These are phyloP conservation scores for Leccinum huronense DNA, from an alignment of 1,284 basidiomycete species.

Conservation along the genomic window DNA sequence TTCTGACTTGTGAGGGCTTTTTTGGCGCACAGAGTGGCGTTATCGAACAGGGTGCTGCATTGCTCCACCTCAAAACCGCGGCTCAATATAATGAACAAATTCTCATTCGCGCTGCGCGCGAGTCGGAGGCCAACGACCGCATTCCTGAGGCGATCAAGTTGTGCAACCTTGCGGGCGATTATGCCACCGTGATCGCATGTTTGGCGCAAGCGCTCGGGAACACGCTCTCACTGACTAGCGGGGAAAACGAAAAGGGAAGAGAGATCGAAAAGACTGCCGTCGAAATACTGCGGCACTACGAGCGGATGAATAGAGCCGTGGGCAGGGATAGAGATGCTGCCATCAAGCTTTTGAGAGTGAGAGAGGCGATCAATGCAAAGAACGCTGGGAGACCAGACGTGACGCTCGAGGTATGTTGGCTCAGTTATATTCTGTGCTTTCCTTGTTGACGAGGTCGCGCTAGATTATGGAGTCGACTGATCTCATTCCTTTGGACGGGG, in stretches of 20 bases:
- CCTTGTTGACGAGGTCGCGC: constrained; percentile 1
- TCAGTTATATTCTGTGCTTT: constrained; percentile 5
- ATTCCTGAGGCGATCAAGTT: constrained; percentile 92
- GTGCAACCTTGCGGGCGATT: constrained; percentile 93
- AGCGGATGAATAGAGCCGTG: constrained; percentile 72
- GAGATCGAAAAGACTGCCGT: constrained; percentile 76
- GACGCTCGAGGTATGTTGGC: constrained; percentile 72
- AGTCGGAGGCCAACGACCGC: constrained; percentile 75
- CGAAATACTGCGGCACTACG: constrained; percentile 86
- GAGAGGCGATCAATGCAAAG: constrained; percentile 81
- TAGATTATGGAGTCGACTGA: constrained; percentile 89
- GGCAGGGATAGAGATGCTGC: constrained; percentile 79
- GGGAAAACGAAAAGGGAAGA: constrained; percentile 64
- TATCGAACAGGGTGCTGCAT: constrained; percentile 78
- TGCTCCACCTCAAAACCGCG: constrained; percentile 73
- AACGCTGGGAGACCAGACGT: constrained; percentile 71
- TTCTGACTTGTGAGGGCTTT: constrained; percentile 10
- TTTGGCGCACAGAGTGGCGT: constrained; percentile 63
- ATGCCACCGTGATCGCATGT: constrained; percentile 83
- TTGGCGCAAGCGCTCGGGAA: constrained; percentile 90
- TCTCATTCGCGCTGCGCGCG: constrained; percentile 76
- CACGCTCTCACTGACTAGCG: constrained; percentile 66
- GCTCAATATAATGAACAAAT: constrained; percentile 82
- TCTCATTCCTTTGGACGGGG: constrained; percentile 85
- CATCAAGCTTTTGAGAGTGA: constrained; percentile 75